Evolutionary conservation across 2,329 filamentous ascomycete genomes (phyloP).

Genomic region (Ophiognomonia clavigignenti-juglandacearum): DNA sequence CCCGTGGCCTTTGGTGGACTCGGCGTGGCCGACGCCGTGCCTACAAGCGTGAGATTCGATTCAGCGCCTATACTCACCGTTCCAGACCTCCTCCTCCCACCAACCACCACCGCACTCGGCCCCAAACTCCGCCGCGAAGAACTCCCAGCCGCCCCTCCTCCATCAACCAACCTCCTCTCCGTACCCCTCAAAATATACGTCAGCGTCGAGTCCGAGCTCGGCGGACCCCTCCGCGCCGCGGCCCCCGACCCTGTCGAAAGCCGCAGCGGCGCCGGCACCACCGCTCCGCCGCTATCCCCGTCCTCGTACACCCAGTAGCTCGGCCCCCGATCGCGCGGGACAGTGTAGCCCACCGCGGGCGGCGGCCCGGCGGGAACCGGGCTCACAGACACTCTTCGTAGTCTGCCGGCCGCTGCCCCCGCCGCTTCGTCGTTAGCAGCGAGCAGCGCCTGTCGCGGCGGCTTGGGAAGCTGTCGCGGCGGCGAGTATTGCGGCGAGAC

Average conservation of each 20-base stretch:
- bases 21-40: conserved; percentile 20
- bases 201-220: conserved; percentile 42
- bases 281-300: conserved; percentile 6
- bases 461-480: conserved; percentile 15
- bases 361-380: too few species aligned
- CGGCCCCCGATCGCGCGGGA: conserved; percentile 5
- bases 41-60: conserved; percentile 6
- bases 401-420: background rate
- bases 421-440: conserved; percentile 5
- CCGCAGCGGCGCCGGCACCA: conserved; percentile 7
- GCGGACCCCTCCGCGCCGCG: conserved; percentile 22
- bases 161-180: conserved; percentile 43
- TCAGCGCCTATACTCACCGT: conserved; percentile 2
- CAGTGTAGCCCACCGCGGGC: too few species aligned
- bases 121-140: background rate
- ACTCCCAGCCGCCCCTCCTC: conserved; percentile 13
- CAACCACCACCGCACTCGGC: conserved; percentile 14
- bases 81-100: conserved; percentile 24
- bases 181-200: conserved; percentile 48
- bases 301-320: conserved; percentile 14
- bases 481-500: conserved; percentile 4
- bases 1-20: conserved; percentile 25
- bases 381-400: conserved; percentile 1
- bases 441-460: conserved; percentile 13
- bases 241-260: conserved; percentile 14